Evolutionary conservation across 1,284 basidiomycete species (phyloP).

Genomic region (Melampsora americana): DNA sequence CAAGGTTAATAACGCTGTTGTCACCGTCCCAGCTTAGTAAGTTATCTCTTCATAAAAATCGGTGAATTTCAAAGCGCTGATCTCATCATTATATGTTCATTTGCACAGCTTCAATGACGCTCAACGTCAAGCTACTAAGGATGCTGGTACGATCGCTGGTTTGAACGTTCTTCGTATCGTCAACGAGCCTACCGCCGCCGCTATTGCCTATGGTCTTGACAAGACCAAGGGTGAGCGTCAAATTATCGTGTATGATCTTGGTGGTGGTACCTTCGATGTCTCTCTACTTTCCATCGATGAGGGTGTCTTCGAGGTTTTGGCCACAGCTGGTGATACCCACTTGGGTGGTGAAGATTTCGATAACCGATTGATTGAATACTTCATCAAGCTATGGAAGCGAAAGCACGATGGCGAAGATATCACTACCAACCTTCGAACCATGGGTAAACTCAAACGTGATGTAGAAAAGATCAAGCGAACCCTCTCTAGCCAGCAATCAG

Average conservation of each 20-base stretch:
- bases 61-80: neutral
- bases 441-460: conserved; percentile 54
- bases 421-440: conserved; percentile 51
- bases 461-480: conserved; percentile 55
- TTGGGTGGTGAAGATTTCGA: conserved; percentile 56
- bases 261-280: conserved; percentile 55
- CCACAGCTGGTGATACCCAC: conserved; percentile 55
- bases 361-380: conserved; percentile 54
- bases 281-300: conserved; percentile 55
- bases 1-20: conserved; percentile 94
- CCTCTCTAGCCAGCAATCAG: conserved; percentile 54
- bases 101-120: conserved; percentile 84
- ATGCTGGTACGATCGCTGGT: conserved; percentile 94
- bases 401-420: conserved; percentile 49
- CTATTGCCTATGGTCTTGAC: conserved; percentile 95
- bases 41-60: conserved; percentile 40
- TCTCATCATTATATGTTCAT: neutral
- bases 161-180: conserved; percentile 95
- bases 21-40: conserved; percentile 86
- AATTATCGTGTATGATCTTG: conserved; percentile 64
- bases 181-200: conserved; percentile 88
- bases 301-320: conserved; percentile 55
- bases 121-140: conserved; percentile 98
- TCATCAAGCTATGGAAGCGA: conserved; percentile 55
- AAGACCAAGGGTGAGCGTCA: conserved; percentile 88